phyloP scores from a whole-genome alignment of 805 yeast species.

The Myxozyma neotropica region DNA sequence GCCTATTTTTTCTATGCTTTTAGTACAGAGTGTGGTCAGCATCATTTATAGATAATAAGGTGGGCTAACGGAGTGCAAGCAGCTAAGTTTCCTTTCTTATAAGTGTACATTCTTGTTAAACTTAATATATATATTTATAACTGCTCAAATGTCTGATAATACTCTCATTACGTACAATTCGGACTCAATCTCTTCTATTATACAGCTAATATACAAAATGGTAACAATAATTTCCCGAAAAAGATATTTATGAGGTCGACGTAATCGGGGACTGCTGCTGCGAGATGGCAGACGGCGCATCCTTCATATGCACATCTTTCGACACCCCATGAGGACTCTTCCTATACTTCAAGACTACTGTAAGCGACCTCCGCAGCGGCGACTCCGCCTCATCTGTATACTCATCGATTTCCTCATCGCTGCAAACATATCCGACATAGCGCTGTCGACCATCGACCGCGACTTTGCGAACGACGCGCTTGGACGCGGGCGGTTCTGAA shows the following conservation, averaged over 20 bases:
- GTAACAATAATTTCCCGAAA: no score
- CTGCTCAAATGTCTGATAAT: no score
- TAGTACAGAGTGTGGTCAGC: no score
- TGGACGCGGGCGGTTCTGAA: not conserved
- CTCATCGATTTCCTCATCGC: constrained; percentile 10
- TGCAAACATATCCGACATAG: constrained; percentile 1
- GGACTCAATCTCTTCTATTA: no score
- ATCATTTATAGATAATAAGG: no score
- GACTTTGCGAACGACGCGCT: not conserved
- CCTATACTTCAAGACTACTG: constrained; percentile 9
- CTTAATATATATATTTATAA: no score
- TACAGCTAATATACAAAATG: no score
- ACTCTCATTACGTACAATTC: no score
- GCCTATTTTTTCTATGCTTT: not conserved
- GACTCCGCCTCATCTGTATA: constrained; percentile 3
- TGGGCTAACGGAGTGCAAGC: no score
- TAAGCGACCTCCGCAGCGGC: not conserved
- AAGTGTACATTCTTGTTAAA: no score
- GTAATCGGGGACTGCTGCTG: not conserved
- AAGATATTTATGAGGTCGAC: not conserved
- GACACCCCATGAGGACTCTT: not conserved
- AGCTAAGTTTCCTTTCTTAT: no score
- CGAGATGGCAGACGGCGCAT: not conserved
- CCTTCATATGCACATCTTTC: not conserved
- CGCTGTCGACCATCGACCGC: constrained; percentile 1